These are phyloP conservation scores for Dicorynia guianensis DNA, from an alignment of 306 rosid genomes.

Conservation along the genomic window DNA sequence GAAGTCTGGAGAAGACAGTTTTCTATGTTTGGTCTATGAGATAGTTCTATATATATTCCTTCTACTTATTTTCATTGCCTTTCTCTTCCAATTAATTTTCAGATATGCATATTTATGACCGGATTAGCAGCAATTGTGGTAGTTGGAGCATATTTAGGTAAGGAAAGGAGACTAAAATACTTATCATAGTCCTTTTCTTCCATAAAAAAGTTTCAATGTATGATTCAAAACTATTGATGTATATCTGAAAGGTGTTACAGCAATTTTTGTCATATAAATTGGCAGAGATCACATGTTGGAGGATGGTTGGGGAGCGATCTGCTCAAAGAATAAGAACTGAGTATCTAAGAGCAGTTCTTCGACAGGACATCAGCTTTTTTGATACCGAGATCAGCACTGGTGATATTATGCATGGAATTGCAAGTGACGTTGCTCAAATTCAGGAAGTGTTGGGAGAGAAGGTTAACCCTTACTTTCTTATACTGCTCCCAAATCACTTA, in stretches of 20 bases:
- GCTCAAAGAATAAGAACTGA: conserved; percentile 82
- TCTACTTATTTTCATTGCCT: background rate
- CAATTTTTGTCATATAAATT: conserved; percentile 27
- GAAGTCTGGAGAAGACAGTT: too few relatives aligned
- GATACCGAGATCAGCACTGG: conserved; percentile 73
- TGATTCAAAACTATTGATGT: background rate
- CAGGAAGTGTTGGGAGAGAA: conserved; percentile 98
- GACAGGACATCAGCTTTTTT: conserved; percentile 77
- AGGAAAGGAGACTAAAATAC: conserved; percentile 37
- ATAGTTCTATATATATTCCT: background rate
- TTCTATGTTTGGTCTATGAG: too few relatives aligned
- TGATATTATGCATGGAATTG: conserved; percentile 91
- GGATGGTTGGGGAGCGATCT: conserved; percentile 86
- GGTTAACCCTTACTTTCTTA: conserved; percentile 47
- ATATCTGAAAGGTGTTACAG: background rate
- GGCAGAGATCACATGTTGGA: conserved; percentile 95
- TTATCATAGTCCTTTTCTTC: background rate
- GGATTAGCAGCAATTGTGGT: conserved; percentile 73
- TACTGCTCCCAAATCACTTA: background rate
- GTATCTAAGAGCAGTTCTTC: conserved; percentile 75
- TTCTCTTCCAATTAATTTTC: conserved; percentile 40
- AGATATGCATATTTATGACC: conserved; percentile 74
- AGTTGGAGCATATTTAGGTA: conserved; percentile 89
- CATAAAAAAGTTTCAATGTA: background rate
- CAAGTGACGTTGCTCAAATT: conserved; percentile 93